Evolutionary conservation across 169 alveolate genomes (phyloP), one percentile per base, ranked within the genome.

Genomic region (Plasmodium gonderi): DNA sequence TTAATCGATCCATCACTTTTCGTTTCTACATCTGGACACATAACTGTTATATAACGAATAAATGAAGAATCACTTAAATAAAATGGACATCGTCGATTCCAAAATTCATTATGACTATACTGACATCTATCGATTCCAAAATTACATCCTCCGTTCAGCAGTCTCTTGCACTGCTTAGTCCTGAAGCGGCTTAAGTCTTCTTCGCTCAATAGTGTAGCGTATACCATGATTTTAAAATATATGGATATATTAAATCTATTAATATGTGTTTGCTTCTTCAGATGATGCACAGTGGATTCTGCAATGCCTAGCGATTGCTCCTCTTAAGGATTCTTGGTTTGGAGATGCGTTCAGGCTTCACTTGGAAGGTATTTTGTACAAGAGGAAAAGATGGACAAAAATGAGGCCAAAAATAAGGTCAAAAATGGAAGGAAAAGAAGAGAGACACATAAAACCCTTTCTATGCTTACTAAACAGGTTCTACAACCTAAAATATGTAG

Each of bases 1-100:
- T 85, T 83, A 54, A 97, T 90, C 83, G 94, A 80, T 40, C 97
- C 98, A 91, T 97, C 96, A 45, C 94, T 79, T 80, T 94, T 79
- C 75, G 96, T 82, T 75, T 96, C 89, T 38, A 97, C 82, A 87
- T 96, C 96, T 26, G 96, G 94, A 79, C 98, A 97, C 92, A 95
- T 92, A 23, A 96, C 95, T 49, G 98, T 98, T 42, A 97, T 92
- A 77, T 97, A 97, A 51, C 98, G 94, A 29, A 97, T 95, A 44
- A 94, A 96, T 12, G 95, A 75, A 20, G 95, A 91, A 76, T 96
- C 95, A 17, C 97, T 90, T 26, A 96, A 94, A 67, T 95, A 96
- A 51, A 96, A 95, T 11, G 98, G 98, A 60, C 98, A 96, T 23
- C 98, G 81, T 42, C 98, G 67, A 14, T 96, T 96, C 97, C 98